Base-by-base conservation (phyloP, 805 yeast species). In the Millerozyma miso region DNA sequence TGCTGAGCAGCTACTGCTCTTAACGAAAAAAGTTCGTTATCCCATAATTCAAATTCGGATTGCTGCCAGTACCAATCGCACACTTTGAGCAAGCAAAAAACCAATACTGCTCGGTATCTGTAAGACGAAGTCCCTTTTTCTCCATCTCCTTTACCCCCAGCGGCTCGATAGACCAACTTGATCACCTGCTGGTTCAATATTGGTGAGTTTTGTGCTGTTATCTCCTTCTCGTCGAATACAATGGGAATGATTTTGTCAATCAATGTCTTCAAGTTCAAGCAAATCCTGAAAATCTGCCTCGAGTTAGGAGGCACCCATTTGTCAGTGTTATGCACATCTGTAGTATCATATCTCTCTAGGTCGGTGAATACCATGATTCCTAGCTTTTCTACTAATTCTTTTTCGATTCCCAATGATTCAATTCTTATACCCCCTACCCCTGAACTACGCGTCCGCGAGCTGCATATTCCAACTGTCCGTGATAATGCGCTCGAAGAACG, bases 101-200 rank as follows among this genome's bases (percentile, higher is more conserved):
- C 72, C 37, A 88, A 59, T 18, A 80, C 74, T 0, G 89, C 81
- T 41, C 83, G 76, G 57, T 87, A 87, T 54, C 80, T 79, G 51
- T 73, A 68, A 0, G 82, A 69, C 1, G 83, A 71, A 0, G 83
- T 65, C 0, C 80, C 81, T 18, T 61, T 55, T 39, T 68, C 62
- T 2, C 84, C 85, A 37, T 76, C 63, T 4, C 88, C 88, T 38
- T 70, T 69, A 16, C 95, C 96, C 7, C 95, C 95, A 15, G 95
- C 95, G 4, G 95, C 93, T 20, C 73, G 74, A 42, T 76, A 70
- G 2, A 81, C 84, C 45, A 87, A 69, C 12, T 70, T 58, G n/a
- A 85, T 58, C 2, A 85, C 85, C 14, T 71, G 69, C 3, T 69
- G 69, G 47, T 78, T 82, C 43, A 88, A 60, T 32, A 85, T 72